phyloP scores from a whole-genome alignment of 306 rosid genomes.

The Datisca glomerata region DNA sequence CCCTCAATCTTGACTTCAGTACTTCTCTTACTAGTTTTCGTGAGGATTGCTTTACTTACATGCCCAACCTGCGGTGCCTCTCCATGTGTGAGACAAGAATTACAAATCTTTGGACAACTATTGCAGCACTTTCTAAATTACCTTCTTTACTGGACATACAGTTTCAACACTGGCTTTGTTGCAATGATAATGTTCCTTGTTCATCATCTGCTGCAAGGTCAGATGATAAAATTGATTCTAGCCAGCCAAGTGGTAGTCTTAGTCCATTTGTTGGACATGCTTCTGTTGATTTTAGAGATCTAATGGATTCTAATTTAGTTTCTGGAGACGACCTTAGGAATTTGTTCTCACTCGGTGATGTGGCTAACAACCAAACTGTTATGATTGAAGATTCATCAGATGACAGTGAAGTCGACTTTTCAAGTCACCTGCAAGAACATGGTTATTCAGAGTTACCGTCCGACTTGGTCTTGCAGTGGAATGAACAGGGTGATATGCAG shows the following conservation, averaged over 20 bases:
- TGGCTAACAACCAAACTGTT: conserved; percentile 28
- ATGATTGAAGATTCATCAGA: conserved; percentile 56
- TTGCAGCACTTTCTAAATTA: conserved; percentile 64
- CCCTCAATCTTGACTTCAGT: conserved; percentile 74
- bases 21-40: conserved; percentile 47
- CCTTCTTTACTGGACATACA: conserved; percentile 67
- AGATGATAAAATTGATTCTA: conserved; percentile 21
- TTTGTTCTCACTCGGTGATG: conserved; percentile 33
- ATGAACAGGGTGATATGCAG: conserved; percentile 25
- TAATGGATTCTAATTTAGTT: conserved; percentile 21
- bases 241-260: conserved; percentile 24
- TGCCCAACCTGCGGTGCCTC: conserved; percentile 68
- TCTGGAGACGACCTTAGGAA: conserved; percentile 29
- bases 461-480: conserved; percentile 27
- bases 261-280: conserved; percentile 26
- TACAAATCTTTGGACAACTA: conserved; percentile 81
- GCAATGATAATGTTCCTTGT: conserved; percentile 42
- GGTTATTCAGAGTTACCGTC: conserved; percentile 20
- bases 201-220: conserved; percentile 30
- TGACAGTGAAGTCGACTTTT: conserved; percentile 43
- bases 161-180: conserved; percentile 57
- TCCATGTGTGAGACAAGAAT: conserved; percentile 74
- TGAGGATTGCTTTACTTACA: conserved; percentile 61
- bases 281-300: too few relatives aligned
- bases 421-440: conserved; percentile 25